Conservation (phyloP, 495 filamentous ascomycete species). For the Clavariopsis aquatica region DNA sequence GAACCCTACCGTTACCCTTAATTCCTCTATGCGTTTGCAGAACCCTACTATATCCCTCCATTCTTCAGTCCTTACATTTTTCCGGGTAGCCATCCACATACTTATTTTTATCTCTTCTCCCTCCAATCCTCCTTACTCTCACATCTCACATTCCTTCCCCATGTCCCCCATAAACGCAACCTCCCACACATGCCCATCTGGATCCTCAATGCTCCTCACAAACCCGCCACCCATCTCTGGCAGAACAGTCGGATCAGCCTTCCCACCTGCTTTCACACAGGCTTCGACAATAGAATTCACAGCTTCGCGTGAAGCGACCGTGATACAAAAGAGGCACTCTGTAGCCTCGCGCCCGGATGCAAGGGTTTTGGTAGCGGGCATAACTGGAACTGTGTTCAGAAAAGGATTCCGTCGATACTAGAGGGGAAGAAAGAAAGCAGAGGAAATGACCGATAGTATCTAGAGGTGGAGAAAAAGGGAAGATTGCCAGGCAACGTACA, state of each 20-base stretch:
- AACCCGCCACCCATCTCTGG: conserved; percentile 9
- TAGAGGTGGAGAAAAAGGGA: background rate
- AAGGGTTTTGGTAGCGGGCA: background rate
- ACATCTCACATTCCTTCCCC: background rate
- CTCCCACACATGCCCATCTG: conserved; percentile 24
- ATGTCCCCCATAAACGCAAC: conserved; percentile 11
- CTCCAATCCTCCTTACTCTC: too few relatives aligned
- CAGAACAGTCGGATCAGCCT: conserved; percentile 6
- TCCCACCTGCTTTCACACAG: conserved; percentile 6
- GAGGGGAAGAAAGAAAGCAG: too few relatives aligned
- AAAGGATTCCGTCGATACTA: too few relatives aligned
- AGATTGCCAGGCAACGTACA: background rate
- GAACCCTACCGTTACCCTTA: too few relatives aligned
- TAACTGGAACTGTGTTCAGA: too few relatives aligned
- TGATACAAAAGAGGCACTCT: conserved; percentile 8
- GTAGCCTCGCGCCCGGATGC: background rate
- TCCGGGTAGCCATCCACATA: too few relatives aligned
- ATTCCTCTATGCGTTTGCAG: too few relatives aligned
- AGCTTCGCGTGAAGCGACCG: background rate
- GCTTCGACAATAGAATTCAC: conserved; percentile 9
- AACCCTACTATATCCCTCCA: too few relatives aligned
- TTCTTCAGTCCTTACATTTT: too few relatives aligned
- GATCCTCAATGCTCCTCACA: conserved; percentile 20
- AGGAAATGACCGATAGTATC: too few relatives aligned
- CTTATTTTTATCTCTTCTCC: too few relatives aligned